phyloP scores from a whole-genome alignment of 345 rosid species.

The Melastoma malabathricum region DNA sequence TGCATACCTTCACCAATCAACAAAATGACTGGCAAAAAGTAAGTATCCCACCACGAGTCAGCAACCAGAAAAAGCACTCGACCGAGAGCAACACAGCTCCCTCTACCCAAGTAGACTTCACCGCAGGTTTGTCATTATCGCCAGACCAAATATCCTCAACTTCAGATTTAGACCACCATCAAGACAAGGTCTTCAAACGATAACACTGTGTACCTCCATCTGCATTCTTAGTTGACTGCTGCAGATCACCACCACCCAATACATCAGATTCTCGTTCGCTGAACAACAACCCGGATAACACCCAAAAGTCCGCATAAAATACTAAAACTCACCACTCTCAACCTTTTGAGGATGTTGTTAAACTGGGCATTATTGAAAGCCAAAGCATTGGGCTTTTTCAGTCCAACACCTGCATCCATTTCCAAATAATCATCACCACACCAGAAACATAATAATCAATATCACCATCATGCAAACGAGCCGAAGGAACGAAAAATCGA shows the following conservation, averaged over 20 bases:
- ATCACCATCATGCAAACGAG: background rate
- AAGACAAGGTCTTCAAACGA: background rate
- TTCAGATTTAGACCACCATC: slow-evolving; percentile 2
- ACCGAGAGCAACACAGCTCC: slow-evolving; percentile 39
- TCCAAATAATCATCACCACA: background rate
- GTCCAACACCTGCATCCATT: slow-evolving; percentile 53
- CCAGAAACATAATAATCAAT: background rate
- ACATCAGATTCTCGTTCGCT: background rate
- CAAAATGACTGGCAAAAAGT: no score
- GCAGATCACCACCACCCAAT: slow-evolving; percentile 12
- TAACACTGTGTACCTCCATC: slow-evolving; percentile 37
- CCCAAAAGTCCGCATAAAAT: background rate
- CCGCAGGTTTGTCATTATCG: slow-evolving; percentile 23
- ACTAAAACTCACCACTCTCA: slow-evolving; percentile 64
- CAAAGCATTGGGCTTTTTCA: slow-evolving; percentile 87
- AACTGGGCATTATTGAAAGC: slow-evolving; percentile 93
- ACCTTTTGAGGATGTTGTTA: slow-evolving; percentile 77
- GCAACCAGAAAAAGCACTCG: background rate
- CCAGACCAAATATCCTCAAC: slow-evolving; percentile 24
- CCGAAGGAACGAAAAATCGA: slow-evolving; percentile 2
- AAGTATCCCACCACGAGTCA: background rate
- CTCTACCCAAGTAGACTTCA: slow-evolving; percentile 70
- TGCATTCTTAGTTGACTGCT: slow-evolving; percentile 51
- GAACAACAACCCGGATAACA: background rate
- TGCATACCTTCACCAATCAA: slow-evolving; percentile 23